These are phyloP conservation scores for Penicillium brasilianum DNA, from an alignment of 2,329 filamentous ascomycete species.

Conservation along the genomic window DNA sequence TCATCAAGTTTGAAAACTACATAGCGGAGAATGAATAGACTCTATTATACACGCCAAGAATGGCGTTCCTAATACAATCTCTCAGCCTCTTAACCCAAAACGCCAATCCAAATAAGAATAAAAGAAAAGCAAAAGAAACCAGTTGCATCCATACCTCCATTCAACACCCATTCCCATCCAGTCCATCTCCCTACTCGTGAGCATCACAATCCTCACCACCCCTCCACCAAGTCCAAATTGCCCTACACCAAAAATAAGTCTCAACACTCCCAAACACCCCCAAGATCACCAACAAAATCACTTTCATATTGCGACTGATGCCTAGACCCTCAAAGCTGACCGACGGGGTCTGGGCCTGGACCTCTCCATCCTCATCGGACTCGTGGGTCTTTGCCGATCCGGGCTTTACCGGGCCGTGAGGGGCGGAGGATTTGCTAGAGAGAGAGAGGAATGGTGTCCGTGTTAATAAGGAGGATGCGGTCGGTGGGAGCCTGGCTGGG, in stretches of 20 bases:
- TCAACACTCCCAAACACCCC: slow-evolving; percentile 42
- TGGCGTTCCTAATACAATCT: background rate
- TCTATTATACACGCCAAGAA: background rate
- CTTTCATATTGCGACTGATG: slow-evolving; percentile 35
- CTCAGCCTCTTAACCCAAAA: background rate
- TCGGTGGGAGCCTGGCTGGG: background rate
- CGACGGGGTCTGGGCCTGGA: background rate
- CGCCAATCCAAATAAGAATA: background rate
- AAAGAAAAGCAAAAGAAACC: background rate
- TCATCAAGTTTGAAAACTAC: background rate
- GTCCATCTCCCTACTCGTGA: background rate
- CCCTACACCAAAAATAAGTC: slow-evolving; percentile 40
- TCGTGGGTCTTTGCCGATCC: slow-evolving; percentile 4
- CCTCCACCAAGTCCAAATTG: slow-evolving; percentile 33
- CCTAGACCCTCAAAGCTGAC: slow-evolving; percentile 35
- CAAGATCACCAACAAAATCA: slow-evolving; percentile 34
- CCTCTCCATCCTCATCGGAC: background rate
- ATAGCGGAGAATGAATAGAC: slow-evolving; percentile 7
- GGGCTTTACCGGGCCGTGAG: slow-evolving; percentile 7
- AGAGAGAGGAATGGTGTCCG: background rate
- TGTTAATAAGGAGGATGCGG: slow-evolving; percentile 1
- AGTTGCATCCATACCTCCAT: no score
- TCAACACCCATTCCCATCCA: background rate
- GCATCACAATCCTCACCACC: background rate
- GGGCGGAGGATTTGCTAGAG: background rate